Evolutionary conservation across 2,329 filamentous ascomycete genomes (phyloP), one percentile per base, ranked within the genome.

Genomic region (Apiospora malaysiana): DNA sequence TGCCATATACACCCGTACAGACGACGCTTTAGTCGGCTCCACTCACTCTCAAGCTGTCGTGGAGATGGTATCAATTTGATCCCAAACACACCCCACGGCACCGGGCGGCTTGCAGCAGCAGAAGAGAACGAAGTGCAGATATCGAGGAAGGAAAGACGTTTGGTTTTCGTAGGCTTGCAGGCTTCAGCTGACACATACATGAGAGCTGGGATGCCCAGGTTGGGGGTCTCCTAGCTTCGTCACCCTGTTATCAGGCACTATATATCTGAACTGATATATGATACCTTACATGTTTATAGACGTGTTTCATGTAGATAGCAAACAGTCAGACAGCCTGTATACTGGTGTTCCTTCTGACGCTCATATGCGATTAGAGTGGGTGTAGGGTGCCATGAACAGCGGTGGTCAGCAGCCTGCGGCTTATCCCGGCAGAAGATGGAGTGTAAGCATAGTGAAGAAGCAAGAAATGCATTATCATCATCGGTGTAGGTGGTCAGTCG

Each of bases 351-450:
- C 4, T 4, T 45, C 42, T 45, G 42, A 45, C 16, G 12, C 42
- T 42, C 8, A 9, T 45, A 9, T 45, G 16, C 42, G 42, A 45
- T 45, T 14, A 9, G 2, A 9, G 40, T 42, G 40, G 40, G 12
- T 42, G 40, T 42, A 14, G 0, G 27, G 27, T 37, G 18, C 12
- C 18, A 59, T 37, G 51, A 18, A 21, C 37, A n/a, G 32, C 40
- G 56, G 56, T 63, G 56, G 56, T 63, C 56, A 63, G 56, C 27
- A 63, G n/a, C 56, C 56, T 40, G 56, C 32, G 56, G 56, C 21
- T 6, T 40, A 40, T 63, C 56, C 27, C 32, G 56, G 14, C 18
- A 6, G 49, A 27, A 32, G 18, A 40, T 40, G 18, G 56, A 63
- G 16, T 32, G 51, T 56, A 32, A 32, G 51, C 51, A 32, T 63